Evolutionary conservation across 495 filamentous ascomycete species (phyloP).

Genomic region (Xylaria telfairii): DNA sequence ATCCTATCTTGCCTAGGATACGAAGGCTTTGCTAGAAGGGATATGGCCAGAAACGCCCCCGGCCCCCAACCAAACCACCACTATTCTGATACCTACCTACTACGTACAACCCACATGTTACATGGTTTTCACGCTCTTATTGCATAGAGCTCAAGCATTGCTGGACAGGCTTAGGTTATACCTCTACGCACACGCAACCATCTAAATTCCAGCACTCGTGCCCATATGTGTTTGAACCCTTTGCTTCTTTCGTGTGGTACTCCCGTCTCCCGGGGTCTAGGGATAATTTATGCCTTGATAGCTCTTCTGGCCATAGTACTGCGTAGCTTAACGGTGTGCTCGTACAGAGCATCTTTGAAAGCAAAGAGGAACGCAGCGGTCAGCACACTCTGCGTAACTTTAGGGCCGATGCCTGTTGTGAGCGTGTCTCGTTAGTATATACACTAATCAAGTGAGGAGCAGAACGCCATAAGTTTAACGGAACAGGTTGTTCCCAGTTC

Average conservation of each 20-base stretch:
- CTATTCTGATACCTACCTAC: background rate
- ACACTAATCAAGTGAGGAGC: background rate
- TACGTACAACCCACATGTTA: background rate
- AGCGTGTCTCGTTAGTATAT: slow-evolving; percentile 1
- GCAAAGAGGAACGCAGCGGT: slow-evolving; percentile 97
- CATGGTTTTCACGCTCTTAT: background rate
- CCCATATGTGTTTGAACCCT: background rate
- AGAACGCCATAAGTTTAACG: background rate
- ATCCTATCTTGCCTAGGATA: background rate
- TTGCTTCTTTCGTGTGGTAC: background rate
- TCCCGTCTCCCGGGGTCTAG: background rate
- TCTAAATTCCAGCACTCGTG: background rate
- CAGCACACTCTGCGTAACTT: slow-evolving; percentile 93
- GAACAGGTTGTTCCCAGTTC: too few relatives aligned
- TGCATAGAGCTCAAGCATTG: background rate
- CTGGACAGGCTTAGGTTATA: background rate
- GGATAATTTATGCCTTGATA: slow-evolving; percentile 38
- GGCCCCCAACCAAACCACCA: background rate
- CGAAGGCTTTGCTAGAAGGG: background rate
- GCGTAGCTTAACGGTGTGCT: slow-evolving; percentile 57
- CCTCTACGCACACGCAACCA: background rate
- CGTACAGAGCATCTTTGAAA: slow-evolving; percentile 87
- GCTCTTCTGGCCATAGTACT: slow-evolving; percentile 49
- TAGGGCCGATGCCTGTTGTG: slow-evolving; percentile 80
- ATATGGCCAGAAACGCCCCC: background rate